Conservation (phyloP, 805 yeast genomes). For the Blastobotrys muscicola region DNA sequence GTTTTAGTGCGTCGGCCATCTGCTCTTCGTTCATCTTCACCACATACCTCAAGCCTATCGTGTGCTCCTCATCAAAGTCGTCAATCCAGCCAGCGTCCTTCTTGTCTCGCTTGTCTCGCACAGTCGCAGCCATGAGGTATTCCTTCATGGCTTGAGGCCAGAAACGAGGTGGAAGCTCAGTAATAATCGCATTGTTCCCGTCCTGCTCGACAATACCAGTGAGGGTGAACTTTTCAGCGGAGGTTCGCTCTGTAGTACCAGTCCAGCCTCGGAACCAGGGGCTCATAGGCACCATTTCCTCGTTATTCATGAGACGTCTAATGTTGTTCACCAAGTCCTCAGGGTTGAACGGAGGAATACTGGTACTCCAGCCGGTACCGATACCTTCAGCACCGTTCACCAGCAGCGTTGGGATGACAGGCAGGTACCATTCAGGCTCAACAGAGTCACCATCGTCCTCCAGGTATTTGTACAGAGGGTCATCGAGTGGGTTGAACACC, state of each 20-base stretch:
- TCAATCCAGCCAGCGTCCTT: conserved; percentile 61
- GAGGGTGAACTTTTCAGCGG: conserved; percentile 59
- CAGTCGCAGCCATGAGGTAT: conserved; percentile 58
- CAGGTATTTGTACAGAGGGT: conserved; percentile 63
- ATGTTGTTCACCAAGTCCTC: conserved; percentile 68
- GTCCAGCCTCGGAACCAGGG: conserved; percentile 98
- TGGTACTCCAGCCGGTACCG: conserved; percentile 98
- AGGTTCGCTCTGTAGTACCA: conserved; percentile 58
- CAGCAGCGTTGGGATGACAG: conserved; percentile 88
- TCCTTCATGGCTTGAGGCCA: conserved; percentile 94
- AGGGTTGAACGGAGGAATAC: conserved; percentile 86
- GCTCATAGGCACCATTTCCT: conserved; percentile 58
- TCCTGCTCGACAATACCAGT: conserved; percentile 74
- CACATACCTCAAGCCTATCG: conserved; percentile 67
- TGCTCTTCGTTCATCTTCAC: conserved; percentile 68
- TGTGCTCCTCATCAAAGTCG: conserved; percentile 92
- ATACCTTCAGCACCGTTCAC: conserved; percentile 97
- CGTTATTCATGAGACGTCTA: conserved; percentile 60
- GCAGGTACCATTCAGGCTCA: conserved; percentile 93
- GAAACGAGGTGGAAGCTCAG: conserved; percentile 83
- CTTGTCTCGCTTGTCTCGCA: conserved; percentile 58
- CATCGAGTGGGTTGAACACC: conserved; percentile 73
- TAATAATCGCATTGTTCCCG: conserved; percentile 71
- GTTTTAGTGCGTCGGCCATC: conserved; percentile 65
- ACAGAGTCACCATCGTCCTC: conserved; percentile 91